These are phyloP conservation scores for Mrakia hoshinonis DNA, from an alignment of 768 basidiomycete species.

Conservation along the genomic window DNA sequence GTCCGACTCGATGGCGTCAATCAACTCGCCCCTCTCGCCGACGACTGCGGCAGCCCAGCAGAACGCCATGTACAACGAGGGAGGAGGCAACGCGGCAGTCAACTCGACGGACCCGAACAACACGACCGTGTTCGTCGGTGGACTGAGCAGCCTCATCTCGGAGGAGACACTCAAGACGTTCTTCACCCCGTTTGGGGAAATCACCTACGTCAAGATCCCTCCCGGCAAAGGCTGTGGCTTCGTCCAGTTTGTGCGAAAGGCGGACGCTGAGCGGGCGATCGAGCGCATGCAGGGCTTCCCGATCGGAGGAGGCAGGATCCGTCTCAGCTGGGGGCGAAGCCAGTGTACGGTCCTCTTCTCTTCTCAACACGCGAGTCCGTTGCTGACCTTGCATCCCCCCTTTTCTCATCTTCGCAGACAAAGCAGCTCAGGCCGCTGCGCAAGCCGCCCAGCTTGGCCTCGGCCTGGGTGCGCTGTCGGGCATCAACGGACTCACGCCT, in stretches of 20 bases:
- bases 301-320: conserved; percentile 80
- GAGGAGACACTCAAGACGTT: conserved; percentile 87
- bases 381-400: conserved; percentile 29
- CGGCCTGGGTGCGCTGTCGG: conserved; percentile 28
- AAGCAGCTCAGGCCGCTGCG: conserved; percentile 82
- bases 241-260: conserved; percentile 86
- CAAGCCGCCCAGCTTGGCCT: conserved; percentile 32
- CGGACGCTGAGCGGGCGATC: conserved; percentile 83
- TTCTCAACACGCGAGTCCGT: conserved; percentile 27
- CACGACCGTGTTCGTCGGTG: conserved; percentile 88
- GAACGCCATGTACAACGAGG: not conserved
- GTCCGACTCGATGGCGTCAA: not conserved
- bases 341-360: conserved; percentile 56
- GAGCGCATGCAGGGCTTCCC: conserved; percentile 97
- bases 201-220: conserved; percentile 94
- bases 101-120: conserved; percentile 71
- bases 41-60: not conserved
- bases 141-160: conserved; percentile 73
- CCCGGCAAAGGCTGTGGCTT: conserved; percentile 93
- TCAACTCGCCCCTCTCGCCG: not conserved
- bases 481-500: conserved; percentile 28
- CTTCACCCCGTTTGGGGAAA: conserved; percentile 85
- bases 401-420: conserved; percentile 48
- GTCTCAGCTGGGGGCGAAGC: conserved; percentile 86
- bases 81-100: conserved; percentile 1